phyloP scores from a whole-genome alignment of 768 basidiomycete species.

The Trametes meyenii region DNA sequence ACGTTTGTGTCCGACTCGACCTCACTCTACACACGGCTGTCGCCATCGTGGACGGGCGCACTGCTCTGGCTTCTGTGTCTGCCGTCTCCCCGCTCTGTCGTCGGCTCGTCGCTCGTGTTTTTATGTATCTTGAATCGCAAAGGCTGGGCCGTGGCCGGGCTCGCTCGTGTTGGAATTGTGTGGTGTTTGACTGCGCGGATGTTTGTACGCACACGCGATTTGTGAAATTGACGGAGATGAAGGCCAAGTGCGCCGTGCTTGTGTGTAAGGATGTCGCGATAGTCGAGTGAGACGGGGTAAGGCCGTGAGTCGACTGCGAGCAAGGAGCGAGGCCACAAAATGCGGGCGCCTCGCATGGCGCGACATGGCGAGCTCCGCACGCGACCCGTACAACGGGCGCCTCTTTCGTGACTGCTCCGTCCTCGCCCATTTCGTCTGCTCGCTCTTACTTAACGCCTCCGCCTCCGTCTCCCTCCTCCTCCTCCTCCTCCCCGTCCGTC shows the following conservation, averaged over 20 bases:
- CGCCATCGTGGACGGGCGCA: too few species aligned
- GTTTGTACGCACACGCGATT: slow-evolving; percentile 19
- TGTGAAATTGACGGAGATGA: slow-evolving; percentile 14
- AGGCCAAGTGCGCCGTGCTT: too few species aligned
- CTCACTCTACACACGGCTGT: too few species aligned
- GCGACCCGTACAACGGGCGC: slow-evolving; percentile 23
- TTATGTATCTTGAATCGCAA: slow-evolving; percentile 51
- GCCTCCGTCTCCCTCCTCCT: neutral
- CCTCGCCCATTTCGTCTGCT: neutral
- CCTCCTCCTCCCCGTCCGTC: slow-evolving; percentile 3
- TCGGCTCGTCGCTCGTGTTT: slow-evolving; percentile 23
- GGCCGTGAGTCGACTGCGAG: neutral
- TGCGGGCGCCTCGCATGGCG: slow-evolving; percentile 29
- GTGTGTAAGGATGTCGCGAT: slow-evolving; percentile 5
- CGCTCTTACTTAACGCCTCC: neutral
- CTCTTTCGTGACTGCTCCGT: slow-evolving; percentile 7
- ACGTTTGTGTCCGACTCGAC: too few species aligned
- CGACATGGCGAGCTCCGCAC: slow-evolving; percentile 38
- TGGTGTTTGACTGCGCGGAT: neutral
- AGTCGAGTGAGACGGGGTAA: neutral
- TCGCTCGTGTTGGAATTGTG: slow-evolving; percentile 12
- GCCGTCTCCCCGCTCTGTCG: slow-evolving; percentile 12
- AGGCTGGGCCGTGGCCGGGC: slow-evolving; percentile 24
- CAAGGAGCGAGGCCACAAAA: neutral
- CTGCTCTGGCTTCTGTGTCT: slow-evolving; percentile 2